A percentile compares a stretch with the other conserved stretches of the same genome.
phyloP scores from a whole-genome alignment of 352 stramenopile species.

The Phytophthora lateralis region DNA sequence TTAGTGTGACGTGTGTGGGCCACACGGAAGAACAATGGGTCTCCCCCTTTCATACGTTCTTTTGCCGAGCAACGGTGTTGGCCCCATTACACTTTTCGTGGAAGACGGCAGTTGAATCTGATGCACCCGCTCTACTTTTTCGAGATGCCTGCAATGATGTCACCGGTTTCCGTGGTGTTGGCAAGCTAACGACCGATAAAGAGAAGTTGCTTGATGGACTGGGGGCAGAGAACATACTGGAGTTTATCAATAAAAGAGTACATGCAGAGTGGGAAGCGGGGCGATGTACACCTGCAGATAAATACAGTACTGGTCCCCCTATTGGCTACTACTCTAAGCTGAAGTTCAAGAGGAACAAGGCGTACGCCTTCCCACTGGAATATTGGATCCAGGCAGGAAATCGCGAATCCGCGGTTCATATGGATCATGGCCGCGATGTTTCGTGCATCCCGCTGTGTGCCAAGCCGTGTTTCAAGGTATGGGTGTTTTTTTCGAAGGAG shows the following conservation, averaged over 20 bases:
- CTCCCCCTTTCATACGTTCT: too few species aligned
- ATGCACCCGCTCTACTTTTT: background rate
- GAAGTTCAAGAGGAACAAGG: background rate
- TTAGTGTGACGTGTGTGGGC: too few species aligned
- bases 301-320: background rate
- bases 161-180: background rate
- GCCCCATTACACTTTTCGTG: too few species aligned
- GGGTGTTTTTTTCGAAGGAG: too few species aligned
- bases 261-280: background rate
- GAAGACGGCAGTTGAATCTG: background rate
- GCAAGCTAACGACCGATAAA: background rate
- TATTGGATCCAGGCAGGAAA: background rate
- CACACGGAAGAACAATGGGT: too few species aligned
- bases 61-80: too few species aligned
- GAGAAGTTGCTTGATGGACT: background rate
- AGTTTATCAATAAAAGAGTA: too few species aligned
- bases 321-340: background rate
- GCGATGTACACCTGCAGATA: background rate
- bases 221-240: background rate
- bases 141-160: background rate
- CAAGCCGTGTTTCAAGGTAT: too few species aligned
- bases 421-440: too few species aligned
- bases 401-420: background rate
- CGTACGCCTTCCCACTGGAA: background rate
- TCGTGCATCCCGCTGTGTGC: too few species aligned